These are phyloP conservation scores for Otatea glauca DNA, from an alignment of 176 grass and related monocot genomes.

Conservation along the genomic window DNA sequence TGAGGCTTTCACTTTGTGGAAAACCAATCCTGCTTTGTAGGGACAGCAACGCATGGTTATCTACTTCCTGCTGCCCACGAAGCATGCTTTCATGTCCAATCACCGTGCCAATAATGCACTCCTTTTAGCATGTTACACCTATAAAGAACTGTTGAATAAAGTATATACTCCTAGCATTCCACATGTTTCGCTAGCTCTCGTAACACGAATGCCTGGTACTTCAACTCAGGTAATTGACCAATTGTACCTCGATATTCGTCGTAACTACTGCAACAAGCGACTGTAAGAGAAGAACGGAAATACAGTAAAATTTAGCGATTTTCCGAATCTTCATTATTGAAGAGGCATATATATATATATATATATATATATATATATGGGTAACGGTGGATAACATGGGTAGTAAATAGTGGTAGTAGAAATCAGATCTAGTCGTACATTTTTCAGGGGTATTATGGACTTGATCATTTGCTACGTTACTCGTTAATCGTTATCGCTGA, in stretches of 20 bases:
- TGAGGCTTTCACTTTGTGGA: conserved; percentile 20
- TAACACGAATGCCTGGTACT: background rate
- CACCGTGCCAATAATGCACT: background rate
- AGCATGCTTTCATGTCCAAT: conserved; percentile 37
- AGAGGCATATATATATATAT: background rate
- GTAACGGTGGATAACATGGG: too few species aligned
- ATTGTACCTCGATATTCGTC: background rate
- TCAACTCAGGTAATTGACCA: background rate
- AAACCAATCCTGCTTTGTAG: conserved; percentile 32
- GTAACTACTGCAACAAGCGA: background rate
- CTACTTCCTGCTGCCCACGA: conserved; percentile 40
- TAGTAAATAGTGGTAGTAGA: too few species aligned
- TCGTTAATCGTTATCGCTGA: too few species aligned
- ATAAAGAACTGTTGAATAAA: background rate
- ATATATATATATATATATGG: too few species aligned
- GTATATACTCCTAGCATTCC: background rate
- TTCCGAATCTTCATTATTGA: background rate
- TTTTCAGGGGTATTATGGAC: too few species aligned
- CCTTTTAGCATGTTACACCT: conserved; percentile 41
- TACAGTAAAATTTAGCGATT: background rate
- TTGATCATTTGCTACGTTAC: too few species aligned
- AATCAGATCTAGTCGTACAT: too few species aligned
- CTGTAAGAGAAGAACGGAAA: background rate
- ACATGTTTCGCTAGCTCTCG: background rate
- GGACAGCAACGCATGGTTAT: conserved; percentile 45